phyloP scores from a whole-genome alignment of 148 eudicot genomes.

The Polygonum maritimum region DNA sequence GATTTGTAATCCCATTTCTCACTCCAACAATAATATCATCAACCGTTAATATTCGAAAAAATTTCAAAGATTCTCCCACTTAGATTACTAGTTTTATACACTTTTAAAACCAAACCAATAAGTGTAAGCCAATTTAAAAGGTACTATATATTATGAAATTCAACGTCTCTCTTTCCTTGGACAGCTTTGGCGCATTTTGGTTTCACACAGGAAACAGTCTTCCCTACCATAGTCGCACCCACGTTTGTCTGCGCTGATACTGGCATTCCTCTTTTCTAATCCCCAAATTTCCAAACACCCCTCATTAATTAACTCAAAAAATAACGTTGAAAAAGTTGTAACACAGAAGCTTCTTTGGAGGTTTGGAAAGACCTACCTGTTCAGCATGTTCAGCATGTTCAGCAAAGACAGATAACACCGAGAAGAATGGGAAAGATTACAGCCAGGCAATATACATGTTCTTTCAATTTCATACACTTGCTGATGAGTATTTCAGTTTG shows the following conservation, averaged over 20 bases:
- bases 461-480: neutral
- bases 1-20: too few relatives aligned
- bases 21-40: too few relatives aligned
- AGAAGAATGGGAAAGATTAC: neutral
- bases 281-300: neutral
- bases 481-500: neutral
- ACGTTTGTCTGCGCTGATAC: constrained; percentile 22
- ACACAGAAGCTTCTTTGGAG: constrained; percentile 3
- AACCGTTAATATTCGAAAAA: too few relatives aligned
- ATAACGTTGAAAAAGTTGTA: constrained; percentile 8
- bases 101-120: too few relatives aligned
- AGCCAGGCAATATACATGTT: neutral
- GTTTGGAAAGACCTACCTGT: constrained; percentile 6
- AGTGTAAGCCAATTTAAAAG: too few relatives aligned
- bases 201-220: neutral
- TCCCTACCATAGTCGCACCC: constrained; percentile 26
- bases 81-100: too few relatives aligned
- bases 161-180: neutral
- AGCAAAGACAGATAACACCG: constrained; percentile 2
- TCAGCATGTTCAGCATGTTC: constrained; percentile 3
- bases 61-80: too few relatives aligned
- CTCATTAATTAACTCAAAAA: neutral
- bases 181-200: constrained; percentile 1
- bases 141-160: neutral
- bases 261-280: neutral